Evolutionary conservation across 2,329 filamentous ascomycete species (phyloP).

Genomic region (Fusarium agapanthi): DNA sequence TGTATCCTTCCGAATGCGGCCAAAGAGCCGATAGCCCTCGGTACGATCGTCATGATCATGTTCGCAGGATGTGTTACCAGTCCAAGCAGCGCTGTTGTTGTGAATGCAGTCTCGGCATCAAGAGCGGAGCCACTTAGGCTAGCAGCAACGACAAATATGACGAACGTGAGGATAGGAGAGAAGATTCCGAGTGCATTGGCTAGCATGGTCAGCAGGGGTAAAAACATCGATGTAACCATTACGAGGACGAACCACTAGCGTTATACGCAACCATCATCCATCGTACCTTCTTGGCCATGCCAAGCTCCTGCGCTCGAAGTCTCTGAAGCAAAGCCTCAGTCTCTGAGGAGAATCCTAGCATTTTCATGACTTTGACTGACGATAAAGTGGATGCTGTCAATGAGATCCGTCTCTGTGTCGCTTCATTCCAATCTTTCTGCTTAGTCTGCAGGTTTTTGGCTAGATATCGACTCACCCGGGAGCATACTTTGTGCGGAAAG

Average conservation of each 20-base stretch:
- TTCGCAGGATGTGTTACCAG: neutral
- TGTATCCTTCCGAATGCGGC: neutral
- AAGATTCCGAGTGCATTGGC: neutral
- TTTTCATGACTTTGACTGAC: neutral
- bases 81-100: neutral
- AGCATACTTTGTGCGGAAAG: rapidly evolving
- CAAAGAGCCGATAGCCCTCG: neutral
- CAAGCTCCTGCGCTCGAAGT: neutral
- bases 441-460: neutral
- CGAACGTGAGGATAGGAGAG: neutral
- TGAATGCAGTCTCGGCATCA: neutral
- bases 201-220: neutral
- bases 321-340: neutral
- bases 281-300: neutral
- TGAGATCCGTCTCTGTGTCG: neutral
- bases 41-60: neutral
- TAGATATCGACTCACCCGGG: neutral
- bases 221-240: rapidly evolving
- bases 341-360: neutral
- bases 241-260: neutral
- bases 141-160: neutral
- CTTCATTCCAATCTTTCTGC: neutral
- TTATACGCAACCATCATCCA: neutral
- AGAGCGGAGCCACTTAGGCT: neutral
- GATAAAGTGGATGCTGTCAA: neutral